Conservation (phyloP, 176 grass and related monocot genomes). For the Hordeum marinum region DNA sequence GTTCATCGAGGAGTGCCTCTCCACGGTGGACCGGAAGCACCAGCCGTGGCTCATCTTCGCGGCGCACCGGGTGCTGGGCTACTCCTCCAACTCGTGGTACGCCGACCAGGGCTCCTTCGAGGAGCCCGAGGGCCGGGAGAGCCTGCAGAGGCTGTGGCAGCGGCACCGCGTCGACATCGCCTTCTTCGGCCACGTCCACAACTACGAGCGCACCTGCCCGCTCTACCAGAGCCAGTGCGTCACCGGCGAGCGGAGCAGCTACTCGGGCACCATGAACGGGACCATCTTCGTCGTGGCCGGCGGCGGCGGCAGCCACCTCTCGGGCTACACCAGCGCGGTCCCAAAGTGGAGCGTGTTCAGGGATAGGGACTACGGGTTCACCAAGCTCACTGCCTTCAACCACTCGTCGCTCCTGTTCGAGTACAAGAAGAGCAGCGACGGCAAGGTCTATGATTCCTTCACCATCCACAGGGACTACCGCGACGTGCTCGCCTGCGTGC, state of each 20-base stretch:
- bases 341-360: slow-evolving; percentile 77
- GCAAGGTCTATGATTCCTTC: slow-evolving; percentile 63
- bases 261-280: slow-evolving; percentile 69
- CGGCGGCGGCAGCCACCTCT: slow-evolving; percentile 61
- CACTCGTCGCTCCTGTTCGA: slow-evolving; percentile 87
- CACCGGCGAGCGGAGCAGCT: slow-evolving; percentile 36
- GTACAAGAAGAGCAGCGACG: slow-evolving; percentile 81
- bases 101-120: slow-evolving; percentile 57
- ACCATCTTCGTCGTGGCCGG: slow-evolving; percentile 76
- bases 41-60: slow-evolving; percentile 86
- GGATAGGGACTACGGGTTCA: slow-evolving; percentile 59
- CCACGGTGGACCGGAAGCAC: slow-evolving; percentile 82
- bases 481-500: slow-evolving; percentile 70
- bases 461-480: slow-evolving; percentile 69
- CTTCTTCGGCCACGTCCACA: slow-evolving; percentile 80
- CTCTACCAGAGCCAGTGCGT: slow-evolving; percentile 80
- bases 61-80: slow-evolving; percentile 73
- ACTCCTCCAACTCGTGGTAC: slow-evolving; percentile 63
- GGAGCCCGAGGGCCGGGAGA: slow-evolving; percentile 81
- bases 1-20: slow-evolving; percentile 78
- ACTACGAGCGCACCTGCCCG: slow-evolving; percentile 81
- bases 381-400: slow-evolving; percentile 89
- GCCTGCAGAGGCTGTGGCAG: slow-evolving; percentile 78
- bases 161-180: slow-evolving; percentile 78
- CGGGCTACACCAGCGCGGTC: slow-evolving; percentile 31